These are phyloP conservation scores for Tetrapisispora taiwanensis DNA, from an alignment of 805 yeast genomes.

Conservation along the genomic window DNA sequence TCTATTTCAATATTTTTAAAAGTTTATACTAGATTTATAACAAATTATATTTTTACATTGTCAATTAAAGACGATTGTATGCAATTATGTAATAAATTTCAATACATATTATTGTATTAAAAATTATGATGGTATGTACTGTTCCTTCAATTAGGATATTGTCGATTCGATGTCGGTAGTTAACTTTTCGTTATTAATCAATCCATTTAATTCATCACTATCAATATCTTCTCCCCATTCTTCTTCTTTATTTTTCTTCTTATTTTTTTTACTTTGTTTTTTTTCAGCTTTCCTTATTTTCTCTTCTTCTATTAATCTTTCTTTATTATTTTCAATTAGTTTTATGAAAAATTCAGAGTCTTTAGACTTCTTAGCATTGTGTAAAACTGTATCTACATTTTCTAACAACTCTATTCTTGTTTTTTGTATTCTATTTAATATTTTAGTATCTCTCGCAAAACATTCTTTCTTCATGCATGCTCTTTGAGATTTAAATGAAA, in stretches of 20 bases:
- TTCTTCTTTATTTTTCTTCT: slow-evolving; percentile 13
- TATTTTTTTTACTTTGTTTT: slow-evolving; percentile 10
- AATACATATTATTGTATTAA: too few relatives aligned
- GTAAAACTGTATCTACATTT: slow-evolving; percentile 20
- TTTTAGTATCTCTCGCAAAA: slow-evolving; percentile 45
- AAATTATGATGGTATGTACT: too few relatives aligned
- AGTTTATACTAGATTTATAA: too few relatives aligned
- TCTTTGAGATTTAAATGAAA: slow-evolving; percentile 53
- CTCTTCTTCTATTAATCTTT: slow-evolving; percentile 17
- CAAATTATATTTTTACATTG: too few relatives aligned
- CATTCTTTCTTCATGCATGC: slow-evolving; percentile 45
- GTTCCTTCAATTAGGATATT: too few relatives aligned
- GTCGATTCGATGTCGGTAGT: background rate
- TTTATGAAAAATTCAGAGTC: slow-evolving; percentile 18
- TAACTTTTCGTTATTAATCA: background rate
- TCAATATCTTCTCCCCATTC: slow-evolving; percentile 5
- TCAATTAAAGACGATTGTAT: too few relatives aligned
- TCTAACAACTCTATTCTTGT: slow-evolving; percentile 46
- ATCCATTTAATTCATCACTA: background rate
- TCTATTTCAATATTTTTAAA: too few relatives aligned
- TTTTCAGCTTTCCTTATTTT: slow-evolving; percentile 12
- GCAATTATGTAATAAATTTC: too few relatives aligned
- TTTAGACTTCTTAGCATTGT: slow-evolving; percentile 24
- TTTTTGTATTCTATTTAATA: slow-evolving; percentile 53
- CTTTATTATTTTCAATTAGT: slow-evolving; percentile 13